Conservation (phyloP, 495 filamentous ascomycete species). For the Penicillium waksmanii region DNA sequence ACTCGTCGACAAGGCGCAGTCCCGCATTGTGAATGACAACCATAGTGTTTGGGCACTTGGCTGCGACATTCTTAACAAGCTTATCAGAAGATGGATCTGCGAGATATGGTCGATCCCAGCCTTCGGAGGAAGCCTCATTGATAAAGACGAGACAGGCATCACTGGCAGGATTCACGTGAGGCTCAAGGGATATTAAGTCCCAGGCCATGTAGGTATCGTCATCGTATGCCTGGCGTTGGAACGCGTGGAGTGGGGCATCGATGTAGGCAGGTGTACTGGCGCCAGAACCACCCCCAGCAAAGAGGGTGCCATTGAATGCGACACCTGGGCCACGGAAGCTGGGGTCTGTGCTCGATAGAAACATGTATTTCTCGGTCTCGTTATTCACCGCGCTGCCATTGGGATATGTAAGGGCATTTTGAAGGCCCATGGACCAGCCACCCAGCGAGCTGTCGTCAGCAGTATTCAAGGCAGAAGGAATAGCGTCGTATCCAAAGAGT, state of each 20-base stretch:
- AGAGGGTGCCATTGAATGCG: constrained; percentile 49
- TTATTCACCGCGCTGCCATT: constrained; percentile 3
- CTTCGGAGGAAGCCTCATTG: constrained; percentile 64
- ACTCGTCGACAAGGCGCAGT: constrained; percentile 37
- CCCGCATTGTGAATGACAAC: constrained; percentile 51
- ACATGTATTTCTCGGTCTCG: neutral
- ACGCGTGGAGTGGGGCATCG: constrained; percentile 58
- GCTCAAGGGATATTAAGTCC: constrained; percentile 44
- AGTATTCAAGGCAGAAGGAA: constrained; percentile 43
- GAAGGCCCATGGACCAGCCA: constrained; percentile 3
- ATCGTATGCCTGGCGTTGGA: constrained; percentile 50
- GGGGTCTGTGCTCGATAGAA: neutral
- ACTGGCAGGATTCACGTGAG: constrained; percentile 44
- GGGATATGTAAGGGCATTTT: constrained; percentile 1
- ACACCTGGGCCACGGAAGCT: constrained; percentile 2
- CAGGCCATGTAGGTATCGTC: constrained; percentile 48
- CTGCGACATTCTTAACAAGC: constrained; percentile 60
- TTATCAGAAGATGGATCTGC: constrained; percentile 48
- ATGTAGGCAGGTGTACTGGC: constrained; percentile 62
- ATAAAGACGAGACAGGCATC: constrained; percentile 66
- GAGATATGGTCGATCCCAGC: constrained; percentile 33
- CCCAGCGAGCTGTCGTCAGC: neutral
- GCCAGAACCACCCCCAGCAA: constrained; percentile 66
- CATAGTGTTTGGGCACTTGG: constrained; percentile 57
- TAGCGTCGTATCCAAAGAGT: constrained; percentile 72